Evolutionary conservation across 192 early-diverging fungal species (phyloP).

Genomic region (Ramicandelaber brevisporus): DNA sequence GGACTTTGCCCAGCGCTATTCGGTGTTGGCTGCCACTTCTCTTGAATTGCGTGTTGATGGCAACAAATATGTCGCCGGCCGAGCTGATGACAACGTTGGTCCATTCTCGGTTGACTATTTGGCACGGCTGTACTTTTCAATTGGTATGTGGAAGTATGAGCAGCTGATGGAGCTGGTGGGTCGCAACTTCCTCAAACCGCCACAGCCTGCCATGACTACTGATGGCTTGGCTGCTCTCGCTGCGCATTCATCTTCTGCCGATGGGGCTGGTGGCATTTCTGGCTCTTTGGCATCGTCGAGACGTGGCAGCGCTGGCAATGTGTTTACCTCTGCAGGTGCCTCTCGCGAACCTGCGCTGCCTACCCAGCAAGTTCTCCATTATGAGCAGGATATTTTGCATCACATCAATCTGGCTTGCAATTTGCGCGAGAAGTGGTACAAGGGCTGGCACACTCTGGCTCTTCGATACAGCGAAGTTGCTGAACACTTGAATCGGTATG

Average conservation of each 20-base stretch:
- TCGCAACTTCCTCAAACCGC: too few relatives aligned
- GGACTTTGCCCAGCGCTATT: neutral
- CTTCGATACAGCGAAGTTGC: slow-evolving; percentile 62
- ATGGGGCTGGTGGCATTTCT: neutral
- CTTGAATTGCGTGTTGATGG: too few relatives aligned
- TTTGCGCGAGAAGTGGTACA: slow-evolving; percentile 82
- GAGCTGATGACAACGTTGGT: too few relatives aligned
- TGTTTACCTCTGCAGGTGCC: neutral
- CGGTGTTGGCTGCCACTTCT: too few relatives aligned
- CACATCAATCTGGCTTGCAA: slow-evolving; percentile 68
- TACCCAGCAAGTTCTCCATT: neutral
- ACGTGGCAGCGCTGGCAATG: neutral
- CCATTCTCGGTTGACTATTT: too few relatives aligned
- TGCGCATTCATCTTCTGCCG: neutral
- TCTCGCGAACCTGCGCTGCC: neutral
- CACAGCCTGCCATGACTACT: neutral
- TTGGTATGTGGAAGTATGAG: too few relatives aligned
- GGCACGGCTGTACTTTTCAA: too few relatives aligned
- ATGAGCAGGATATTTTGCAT: slow-evolving; percentile 31
- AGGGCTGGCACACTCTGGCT: slow-evolving; percentile 95
- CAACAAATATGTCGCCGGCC: too few relatives aligned
- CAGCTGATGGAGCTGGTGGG: too few relatives aligned
- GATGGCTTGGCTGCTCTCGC: neutral
- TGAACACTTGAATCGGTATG: slow-evolving; percentile 36
- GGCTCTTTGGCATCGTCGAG: neutral